A percentile compares a stretch with the other conserved stretches of the same genome.
Conservation (phyloP, 176 grass and related monocot species). For the Rhynchospora pubera region DNA sequence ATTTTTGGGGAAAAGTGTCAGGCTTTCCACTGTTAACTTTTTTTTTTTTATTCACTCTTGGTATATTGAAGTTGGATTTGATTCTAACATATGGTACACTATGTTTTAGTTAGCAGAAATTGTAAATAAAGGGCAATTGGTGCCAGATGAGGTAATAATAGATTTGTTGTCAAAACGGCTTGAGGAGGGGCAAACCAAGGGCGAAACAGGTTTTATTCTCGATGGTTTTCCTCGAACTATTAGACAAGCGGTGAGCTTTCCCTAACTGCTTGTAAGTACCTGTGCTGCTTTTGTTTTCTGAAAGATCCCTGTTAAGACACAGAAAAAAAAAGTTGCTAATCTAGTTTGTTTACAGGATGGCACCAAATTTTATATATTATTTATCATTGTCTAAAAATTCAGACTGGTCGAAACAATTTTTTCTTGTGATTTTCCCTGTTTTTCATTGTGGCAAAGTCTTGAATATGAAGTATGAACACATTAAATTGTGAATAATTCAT, state of each 20-base stretch:
- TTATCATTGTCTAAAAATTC: too few relatives aligned
- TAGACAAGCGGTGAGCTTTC: conserved; percentile 92
- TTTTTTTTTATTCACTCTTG: background rate
- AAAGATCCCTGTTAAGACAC: background rate
- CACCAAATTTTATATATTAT: too few relatives aligned
- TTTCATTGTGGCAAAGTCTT: background rate
- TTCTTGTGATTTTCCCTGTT: background rate
- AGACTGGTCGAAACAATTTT: background rate
- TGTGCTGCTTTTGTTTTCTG: background rate
- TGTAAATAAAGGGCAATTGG: conserved; percentile 84
- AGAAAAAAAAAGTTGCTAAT: background rate
- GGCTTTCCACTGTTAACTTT: background rate
- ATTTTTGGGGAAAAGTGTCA: background rate
- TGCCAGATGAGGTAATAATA: conserved; percentile 86
- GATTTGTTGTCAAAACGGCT: conserved; percentile 74
- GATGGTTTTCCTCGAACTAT: conserved; percentile 95
- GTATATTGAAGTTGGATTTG: background rate
- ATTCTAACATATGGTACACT: background rate
- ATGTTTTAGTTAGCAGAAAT: conserved; percentile 71
- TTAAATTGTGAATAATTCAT: background rate
- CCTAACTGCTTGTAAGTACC: conserved; percentile 35
- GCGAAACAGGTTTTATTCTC: conserved; percentile 92
- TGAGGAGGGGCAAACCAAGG: conserved; percentile 55
- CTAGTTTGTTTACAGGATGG: background rate
- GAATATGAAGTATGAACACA: too few relatives aligned